Evolutionary conservation across 2,329 filamentous ascomycete genomes (phyloP).

Genomic region (Stromatinia cepivora): DNA sequence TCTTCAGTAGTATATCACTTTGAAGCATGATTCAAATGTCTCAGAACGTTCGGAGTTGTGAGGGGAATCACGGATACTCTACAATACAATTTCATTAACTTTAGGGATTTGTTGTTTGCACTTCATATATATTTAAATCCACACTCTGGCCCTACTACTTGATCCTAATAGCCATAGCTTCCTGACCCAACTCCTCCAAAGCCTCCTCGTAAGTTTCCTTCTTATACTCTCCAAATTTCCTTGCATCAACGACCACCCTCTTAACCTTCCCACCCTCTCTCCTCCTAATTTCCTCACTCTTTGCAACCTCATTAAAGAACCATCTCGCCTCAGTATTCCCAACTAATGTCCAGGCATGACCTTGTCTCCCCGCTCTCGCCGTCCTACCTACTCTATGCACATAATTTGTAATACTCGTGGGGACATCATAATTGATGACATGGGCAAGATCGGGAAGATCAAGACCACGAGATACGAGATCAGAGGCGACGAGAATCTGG

Average conservation of each 20-base stretch:
- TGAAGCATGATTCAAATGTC: not conserved
- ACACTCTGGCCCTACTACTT: not conserved
- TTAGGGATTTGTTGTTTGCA: not conserved
- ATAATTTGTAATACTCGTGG: constrained; percentile 76
- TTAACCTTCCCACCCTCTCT: constrained; percentile 45
- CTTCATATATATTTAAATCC: not conserved
- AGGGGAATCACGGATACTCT: not conserved
- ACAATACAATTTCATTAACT: not conserved
- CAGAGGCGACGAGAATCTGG: constrained; percentile 82
- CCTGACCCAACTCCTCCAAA: constrained; percentile 43
- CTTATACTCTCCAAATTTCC: constrained; percentile 44
- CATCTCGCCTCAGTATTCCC: constrained; percentile 75
- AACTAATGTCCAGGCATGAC: constrained; percentile 84
- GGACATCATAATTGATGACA: constrained; percentile 93
- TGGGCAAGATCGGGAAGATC: constrained; percentile 78
- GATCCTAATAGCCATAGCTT: constrained; percentile 22
- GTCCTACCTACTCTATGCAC: constrained; percentile 92
- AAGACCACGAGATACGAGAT: constrained; percentile 88
- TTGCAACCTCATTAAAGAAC: constrained; percentile 85
- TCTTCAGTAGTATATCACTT: not conserved
- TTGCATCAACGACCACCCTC: constrained; percentile 46
- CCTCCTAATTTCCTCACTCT: constrained; percentile 52
- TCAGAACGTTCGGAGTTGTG: not conserved
- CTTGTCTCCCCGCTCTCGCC: constrained; percentile 73
- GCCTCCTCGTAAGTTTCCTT: constrained; percentile 52